Conservation (phyloP, 805 yeast genomes). For the Lipomyces kockii region DNA sequence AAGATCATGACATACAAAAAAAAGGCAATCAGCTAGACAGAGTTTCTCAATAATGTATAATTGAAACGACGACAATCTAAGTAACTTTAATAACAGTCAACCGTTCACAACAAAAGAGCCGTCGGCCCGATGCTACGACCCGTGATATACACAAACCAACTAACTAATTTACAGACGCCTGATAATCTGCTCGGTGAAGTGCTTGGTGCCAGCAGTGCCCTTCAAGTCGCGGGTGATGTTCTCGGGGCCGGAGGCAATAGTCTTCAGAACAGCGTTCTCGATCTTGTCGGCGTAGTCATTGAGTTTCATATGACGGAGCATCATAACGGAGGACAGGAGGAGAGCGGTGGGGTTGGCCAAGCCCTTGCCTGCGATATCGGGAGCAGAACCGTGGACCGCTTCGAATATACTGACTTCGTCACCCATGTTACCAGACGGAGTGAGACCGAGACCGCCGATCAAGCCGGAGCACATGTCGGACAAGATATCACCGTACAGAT, state of each 20-base stretch:
- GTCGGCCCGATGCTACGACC: not conserved
- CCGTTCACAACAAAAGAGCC: not conserved
- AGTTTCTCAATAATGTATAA: conserved; percentile 1
- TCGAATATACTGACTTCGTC: conserved; percentile 96
- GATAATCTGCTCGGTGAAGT: conserved; percentile 92
- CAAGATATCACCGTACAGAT: conserved; percentile 98
- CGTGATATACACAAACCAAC: not conserved
- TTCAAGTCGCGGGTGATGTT: conserved; percentile 96
- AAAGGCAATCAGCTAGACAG: not conserved
- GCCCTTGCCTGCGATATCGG: conserved; percentile 99
- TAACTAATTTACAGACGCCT: conserved; percentile 26
- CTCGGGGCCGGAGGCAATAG: conserved; percentile 94
- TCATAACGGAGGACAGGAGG: conserved; percentile 94
- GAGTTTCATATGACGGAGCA: conserved; percentile 98
- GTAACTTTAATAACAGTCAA: not conserved
- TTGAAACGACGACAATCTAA: not conserved
- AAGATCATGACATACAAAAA: not conserved
- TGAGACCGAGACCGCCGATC: conserved; percentile 98
- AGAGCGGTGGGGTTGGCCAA: conserved; percentile 99
- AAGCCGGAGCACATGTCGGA: conserved; percentile 97
- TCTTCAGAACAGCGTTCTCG: conserved; percentile 79
- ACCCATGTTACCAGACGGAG: conserved; percentile 99
- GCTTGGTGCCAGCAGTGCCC: conserved; percentile 86
- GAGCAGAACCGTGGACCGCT: conserved; percentile 99
- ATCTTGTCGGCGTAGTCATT: conserved; percentile 79